Conservation (phyloP, 2,329 filamentous ascomycete species). For the Akanthomyces muscarius region DNA sequence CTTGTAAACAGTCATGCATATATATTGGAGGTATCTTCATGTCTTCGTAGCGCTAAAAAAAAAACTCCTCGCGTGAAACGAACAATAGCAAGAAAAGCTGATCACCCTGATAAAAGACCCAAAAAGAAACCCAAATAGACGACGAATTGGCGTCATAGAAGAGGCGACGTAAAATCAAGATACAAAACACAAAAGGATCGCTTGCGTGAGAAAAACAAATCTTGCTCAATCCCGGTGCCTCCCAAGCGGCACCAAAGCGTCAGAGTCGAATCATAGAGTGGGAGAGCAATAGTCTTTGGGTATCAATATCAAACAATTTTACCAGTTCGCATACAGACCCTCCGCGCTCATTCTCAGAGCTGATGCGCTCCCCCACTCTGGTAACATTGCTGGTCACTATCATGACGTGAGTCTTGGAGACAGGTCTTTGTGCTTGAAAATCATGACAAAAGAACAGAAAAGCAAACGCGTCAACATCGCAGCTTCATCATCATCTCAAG, state of each 20-base stretch:
- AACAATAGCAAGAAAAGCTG: neutral
- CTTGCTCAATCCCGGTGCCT: neutral
- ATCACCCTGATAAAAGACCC: neutral
- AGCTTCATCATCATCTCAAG: neutral
- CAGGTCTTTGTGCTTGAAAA: constrained; percentile 13
- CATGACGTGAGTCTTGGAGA: constrained; percentile 16
- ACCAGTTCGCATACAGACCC: constrained; percentile 10
- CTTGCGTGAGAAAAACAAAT: constrained; percentile 1
- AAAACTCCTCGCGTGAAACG: neutral
- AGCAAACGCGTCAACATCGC: neutral
- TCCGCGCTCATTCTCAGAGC: constrained; percentile 1
- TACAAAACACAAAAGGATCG: neutral
- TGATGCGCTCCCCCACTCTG: neutral
- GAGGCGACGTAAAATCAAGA: neutral
- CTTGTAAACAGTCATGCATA: neutral
- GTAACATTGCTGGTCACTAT: constrained; percentile 7
- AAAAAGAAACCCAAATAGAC: neutral
- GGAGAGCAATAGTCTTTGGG: constrained; percentile 9
- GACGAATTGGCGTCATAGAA: neutral
- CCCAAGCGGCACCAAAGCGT: neutral
- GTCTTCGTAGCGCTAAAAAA: constrained; percentile 5
- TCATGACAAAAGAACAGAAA: neutral
- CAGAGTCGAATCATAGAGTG: neutral
- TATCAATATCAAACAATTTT: constrained; percentile 16
- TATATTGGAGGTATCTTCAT: constrained; percentile 10